Base-by-base conservation (phyloP, 2,329 filamentous ascomycete species). In the Alternaria brassicicola region DNA sequence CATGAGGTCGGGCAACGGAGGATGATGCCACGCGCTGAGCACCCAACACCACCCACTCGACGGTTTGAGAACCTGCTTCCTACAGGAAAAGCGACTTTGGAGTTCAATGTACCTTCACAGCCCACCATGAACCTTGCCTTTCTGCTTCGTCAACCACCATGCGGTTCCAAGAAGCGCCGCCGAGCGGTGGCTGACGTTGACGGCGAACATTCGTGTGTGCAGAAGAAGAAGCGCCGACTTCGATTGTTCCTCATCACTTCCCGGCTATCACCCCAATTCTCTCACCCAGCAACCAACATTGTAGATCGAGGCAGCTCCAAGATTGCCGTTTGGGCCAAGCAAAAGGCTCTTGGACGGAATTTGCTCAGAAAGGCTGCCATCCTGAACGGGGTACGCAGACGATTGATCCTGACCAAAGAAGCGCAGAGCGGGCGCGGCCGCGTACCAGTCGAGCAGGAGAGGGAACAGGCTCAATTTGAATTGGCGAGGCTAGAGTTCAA, bases 241-340 rank as follows among this genome's bases (percentile, higher is more conserved):
- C 83, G 87, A 1, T 78, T 86, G 2, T 72, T 76, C 45, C 81
- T 91, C 41, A 85, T 91, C 69, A 92, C 89, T 1, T 91, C 88
- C 19, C 84, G 88, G 7, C 85, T 92, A 0, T 91, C 88, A 9
- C 84, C 82, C 46, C 88, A 89, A 1, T 92, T 86, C 74, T 90
- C 88, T 0, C 81, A 85, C 26, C 89, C 89, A 0, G 87, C 89
- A 3, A 87, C 88, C 41, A 88, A 91, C 67, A 89, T 91, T 55
- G 81, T 88, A 51, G 86, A 88, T 72, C 84, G 87, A 25, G 87
- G 86, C 55, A 81, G 79, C 12, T 79, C 78, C 42, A 81, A 80
- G 63, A 78, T 81, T 55, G 74, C 79, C 2, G 69, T 82, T 10
- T 81, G 79, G 78, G 76, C 76, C n/a, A 81, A 78, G 52, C 81